Evolutionary conservation across 2,329 filamentous ascomycete genomes (phyloP).

Genomic region (Claviceps purpurea): DNA sequence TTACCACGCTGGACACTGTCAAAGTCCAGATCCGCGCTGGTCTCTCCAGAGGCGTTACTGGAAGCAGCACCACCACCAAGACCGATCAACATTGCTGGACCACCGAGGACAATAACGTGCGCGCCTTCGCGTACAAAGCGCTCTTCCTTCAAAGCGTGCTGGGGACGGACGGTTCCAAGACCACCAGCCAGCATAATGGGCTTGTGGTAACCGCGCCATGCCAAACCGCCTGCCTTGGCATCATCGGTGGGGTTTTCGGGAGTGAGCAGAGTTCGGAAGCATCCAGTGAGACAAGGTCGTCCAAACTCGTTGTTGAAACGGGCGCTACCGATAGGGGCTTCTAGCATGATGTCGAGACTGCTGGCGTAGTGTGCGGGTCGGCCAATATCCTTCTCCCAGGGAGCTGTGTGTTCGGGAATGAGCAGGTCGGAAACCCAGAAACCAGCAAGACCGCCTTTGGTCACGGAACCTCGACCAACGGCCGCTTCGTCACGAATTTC

Average conservation of each 20-base stretch:
- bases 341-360: slow-evolving; percentile 92
- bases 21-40: slow-evolving; percentile 86
- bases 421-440: slow-evolving; percentile 92
- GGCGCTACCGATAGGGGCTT: slow-evolving; percentile 88
- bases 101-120: slow-evolving; percentile 82
- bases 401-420: slow-evolving; percentile 68
- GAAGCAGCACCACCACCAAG: slow-evolving; percentile 92
- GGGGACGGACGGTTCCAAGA: slow-evolving; percentile 79
- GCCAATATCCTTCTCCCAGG: slow-evolving; percentile 87
- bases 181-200: slow-evolving; percentile 98
- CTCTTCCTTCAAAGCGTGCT: slow-evolving; percentile 77
- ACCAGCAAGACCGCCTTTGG: slow-evolving; percentile 81
- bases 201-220: slow-evolving; percentile 84
- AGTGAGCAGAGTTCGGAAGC: slow-evolving; percentile 80
- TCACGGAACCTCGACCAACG: slow-evolving; percentile 81
- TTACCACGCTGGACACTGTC: slow-evolving; percentile 95
- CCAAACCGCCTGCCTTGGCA: slow-evolving; percentile 29
- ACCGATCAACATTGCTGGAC: slow-evolving; percentile 94
- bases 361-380: slow-evolving; percentile 86
- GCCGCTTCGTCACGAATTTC: slow-evolving; percentile 94
- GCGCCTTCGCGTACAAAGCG: slow-evolving; percentile 73
- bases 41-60: slow-evolving; percentile 76
- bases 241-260: slow-evolving; percentile 5
- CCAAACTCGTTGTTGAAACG: slow-evolving; percentile 98
- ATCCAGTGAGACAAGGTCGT: slow-evolving; percentile 73